Evolutionary conservation across 306 rosid species (phyloP).

Genomic region (Cyclanthera cordifolia): DNA sequence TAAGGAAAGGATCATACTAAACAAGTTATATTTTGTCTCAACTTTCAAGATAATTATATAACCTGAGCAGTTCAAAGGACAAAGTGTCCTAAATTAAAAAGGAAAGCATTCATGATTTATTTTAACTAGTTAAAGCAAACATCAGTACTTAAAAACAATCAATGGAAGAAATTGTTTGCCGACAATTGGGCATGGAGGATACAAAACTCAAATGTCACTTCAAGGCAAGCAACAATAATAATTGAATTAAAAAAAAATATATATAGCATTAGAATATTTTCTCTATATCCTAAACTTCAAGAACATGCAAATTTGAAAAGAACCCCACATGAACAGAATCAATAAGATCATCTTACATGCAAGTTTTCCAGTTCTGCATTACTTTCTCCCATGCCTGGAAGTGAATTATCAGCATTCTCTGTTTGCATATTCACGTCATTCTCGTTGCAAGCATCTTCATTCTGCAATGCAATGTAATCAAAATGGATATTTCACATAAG

Average conservation of each 20-base stretch:
- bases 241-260: neutral
- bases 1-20: neutral
- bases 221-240: neutral
- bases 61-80: neutral
- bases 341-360: neutral
- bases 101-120: neutral
- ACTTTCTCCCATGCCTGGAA: neutral
- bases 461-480: neutral
- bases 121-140: neutral
- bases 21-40: neutral
- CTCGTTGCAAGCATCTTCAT: neutral
- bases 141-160: neutral
- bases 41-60: neutral
- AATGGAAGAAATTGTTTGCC: neutral
- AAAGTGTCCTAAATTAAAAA: neutral
- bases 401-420: neutral
- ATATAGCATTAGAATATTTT: neutral
- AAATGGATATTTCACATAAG: neutral
- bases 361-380: neutral
- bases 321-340: neutral
- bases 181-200: no score
- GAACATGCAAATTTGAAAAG: neutral
- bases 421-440: neutral
- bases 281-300: neutral
- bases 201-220: neutral